Base-by-base conservation (phyloP, 1,284 basidiomycete species). In the Malassezia sp. region DNA sequence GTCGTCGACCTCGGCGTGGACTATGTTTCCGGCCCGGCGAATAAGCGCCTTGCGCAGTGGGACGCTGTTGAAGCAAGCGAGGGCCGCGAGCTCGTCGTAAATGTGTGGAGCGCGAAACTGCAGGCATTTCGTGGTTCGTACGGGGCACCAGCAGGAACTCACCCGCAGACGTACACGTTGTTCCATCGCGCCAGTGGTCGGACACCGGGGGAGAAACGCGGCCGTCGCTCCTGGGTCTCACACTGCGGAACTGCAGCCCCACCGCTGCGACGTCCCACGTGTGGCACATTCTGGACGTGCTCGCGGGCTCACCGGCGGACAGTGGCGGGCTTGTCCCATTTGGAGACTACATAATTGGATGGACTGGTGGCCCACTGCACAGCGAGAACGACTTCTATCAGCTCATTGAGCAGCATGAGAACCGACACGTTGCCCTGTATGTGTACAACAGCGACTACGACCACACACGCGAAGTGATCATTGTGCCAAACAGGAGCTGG, bases 361-460 rank as follows among this genome's bases (percentile, higher is more conserved):
- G 90, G 85, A 87, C 88, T 10, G 90, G 90, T 11, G 91, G 91
- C 5, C 83, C 86, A 1, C 45, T 65, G 14, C 49, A 60, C n/a
- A 81, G 84, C n/a, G 91, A 97, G 72, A 83, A 83, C 53, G 90
- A 96, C 67, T 96, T 97, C 63, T 96, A 96, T 71, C 86, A 93
- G 54, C 75, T 97, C 2, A 86, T 97, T 23, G 93, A 96, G 74
- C 79, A 82, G 31, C 88, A 96, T 72, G 78, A 85, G 42, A 90
- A 95, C 63, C 89, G 87, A 71, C 85, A 90, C 5, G 72, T 96
- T 29, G 76, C 87, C 31, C 81, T 96, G 21, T 96, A 91, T 67
- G 90, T 96, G 6, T 96, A 96, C 73, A 95, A 89, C 33, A 82
- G 87, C 57, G 91, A 96, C 72, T 91, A 95, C 63, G 89, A 97